Evolutionary conservation across 306 rosid genomes (phyloP).

Genomic region (Cucurbita argyrosperma): DNA sequence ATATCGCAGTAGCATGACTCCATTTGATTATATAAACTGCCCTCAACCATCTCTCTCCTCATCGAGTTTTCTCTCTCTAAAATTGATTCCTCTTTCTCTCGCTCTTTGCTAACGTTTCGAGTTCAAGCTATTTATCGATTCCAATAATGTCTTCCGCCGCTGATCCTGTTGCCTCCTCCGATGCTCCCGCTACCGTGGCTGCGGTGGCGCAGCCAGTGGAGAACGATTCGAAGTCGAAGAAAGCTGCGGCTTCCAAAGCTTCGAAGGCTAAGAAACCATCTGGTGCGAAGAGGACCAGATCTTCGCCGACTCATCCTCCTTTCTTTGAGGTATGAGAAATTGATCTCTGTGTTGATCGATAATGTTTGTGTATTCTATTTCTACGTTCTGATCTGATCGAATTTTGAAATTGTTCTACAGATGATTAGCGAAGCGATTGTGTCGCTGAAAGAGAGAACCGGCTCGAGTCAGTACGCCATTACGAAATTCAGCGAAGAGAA

Average conservation of each 20-base stretch:
- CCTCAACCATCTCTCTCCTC: not conserved
- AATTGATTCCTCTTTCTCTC: not conserved
- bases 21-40: conserved; percentile 9
- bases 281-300: conserved; percentile 8
- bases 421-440: conserved; percentile 35
- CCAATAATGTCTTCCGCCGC: not conserved
- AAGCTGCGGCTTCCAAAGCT: not conserved
- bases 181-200: not conserved
- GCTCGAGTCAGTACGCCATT: conserved; percentile 40
- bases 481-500: conserved; percentile 29
- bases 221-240: not conserved
- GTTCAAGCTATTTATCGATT: not conserved
- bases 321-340: conserved; percentile 2
- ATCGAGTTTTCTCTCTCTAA: not conserved
- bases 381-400: not conserved
- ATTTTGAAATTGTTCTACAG: not conserved
- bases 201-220: not conserved
- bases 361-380: not conserved
- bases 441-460: conserved; percentile 27
- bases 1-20: not conserved
- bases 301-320: conserved; percentile 24
- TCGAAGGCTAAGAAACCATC: conserved; percentile 16
- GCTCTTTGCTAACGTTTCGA: not conserved
- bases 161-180: not conserved
- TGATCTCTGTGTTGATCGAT: not conserved